Evolutionary conservation across 2,329 filamentous ascomycete genomes (phyloP).

Genomic region (Diplodia corticola): DNA sequence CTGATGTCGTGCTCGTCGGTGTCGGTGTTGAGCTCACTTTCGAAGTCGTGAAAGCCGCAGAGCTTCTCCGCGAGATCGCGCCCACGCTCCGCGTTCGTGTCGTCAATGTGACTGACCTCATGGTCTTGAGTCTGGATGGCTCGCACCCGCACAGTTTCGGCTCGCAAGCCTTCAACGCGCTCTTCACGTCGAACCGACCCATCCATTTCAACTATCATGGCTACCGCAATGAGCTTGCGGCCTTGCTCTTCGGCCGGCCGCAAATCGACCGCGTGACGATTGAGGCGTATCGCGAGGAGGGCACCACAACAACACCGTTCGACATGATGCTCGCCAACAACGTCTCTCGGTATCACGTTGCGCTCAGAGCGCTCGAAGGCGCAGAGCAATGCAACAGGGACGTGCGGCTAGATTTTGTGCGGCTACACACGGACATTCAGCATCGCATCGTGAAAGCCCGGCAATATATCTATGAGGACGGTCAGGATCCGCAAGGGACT

Average conservation of each 20-base stretch:
- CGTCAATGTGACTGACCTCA: constrained; percentile 66
- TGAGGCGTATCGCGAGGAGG: constrained; percentile 64
- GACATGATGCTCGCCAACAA: constrained; percentile 68
- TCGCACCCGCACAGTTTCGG: constrained; percentile 61
- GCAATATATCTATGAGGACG: constrained; percentile 54
- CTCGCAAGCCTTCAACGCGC: constrained; percentile 52
- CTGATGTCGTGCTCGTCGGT: constrained; percentile 64
- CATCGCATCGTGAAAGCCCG: constrained; percentile 51
- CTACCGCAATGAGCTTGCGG: constrained; percentile 61
- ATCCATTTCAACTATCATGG: constrained; percentile 70
- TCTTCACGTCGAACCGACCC: constrained; percentile 59
- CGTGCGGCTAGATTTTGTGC: constrained; percentile 49
- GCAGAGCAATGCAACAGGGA: constrained; percentile 51
- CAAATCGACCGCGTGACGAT: constrained; percentile 56
- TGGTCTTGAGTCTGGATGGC: constrained; percentile 59
- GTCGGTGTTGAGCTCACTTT: constrained; percentile 67
- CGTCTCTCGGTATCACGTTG: constrained; percentile 62
- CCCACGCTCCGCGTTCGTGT: constrained; percentile 61
- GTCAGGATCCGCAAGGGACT: constrained; percentile 56
- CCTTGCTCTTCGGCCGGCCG: constrained; percentile 60
- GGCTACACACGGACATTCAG: constrained; percentile 51
- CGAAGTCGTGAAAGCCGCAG: constrained; percentile 62
- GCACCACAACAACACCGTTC: constrained; percentile 67
- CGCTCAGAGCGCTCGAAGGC: constrained; percentile 54
- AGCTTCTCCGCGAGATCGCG: constrained; percentile 52